Evolutionary conservation across 345 rosid species (phyloP).

Genomic region (Garcia nutans): DNA sequence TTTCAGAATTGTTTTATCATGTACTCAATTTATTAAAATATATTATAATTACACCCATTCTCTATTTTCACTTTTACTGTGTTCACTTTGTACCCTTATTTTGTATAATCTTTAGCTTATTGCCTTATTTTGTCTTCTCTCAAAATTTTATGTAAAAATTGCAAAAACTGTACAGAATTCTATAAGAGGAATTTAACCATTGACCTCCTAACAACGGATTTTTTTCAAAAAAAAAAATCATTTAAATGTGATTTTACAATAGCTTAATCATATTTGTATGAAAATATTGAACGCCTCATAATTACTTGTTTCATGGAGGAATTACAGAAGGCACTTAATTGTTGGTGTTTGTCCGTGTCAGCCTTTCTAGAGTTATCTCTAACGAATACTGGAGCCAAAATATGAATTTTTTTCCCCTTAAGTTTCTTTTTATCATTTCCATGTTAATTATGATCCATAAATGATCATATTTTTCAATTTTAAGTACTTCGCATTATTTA

Average conservation of each 20-base stretch:
- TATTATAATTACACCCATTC: too few species aligned
- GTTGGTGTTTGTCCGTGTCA: not conserved
- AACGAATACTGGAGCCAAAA: not conserved
- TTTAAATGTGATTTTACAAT: not conserved
- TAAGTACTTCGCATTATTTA: not conserved
- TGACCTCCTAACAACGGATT: too few species aligned
- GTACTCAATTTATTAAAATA: not conserved
- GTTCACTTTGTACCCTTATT: too few species aligned
- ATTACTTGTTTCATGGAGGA: not conserved
- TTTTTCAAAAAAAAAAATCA: too few species aligned
- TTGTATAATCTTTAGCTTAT: too few species aligned
- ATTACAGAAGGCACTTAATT: constrained; percentile 13
- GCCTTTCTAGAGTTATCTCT: not conserved
- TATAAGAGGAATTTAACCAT: too few species aligned
- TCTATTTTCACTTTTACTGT: too few species aligned
- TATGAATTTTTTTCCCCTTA: not conserved
- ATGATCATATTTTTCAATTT: not conserved
- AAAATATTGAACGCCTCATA: not conserved
- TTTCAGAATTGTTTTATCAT: not conserved
- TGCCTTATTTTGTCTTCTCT: too few species aligned
- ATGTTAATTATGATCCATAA: not conserved
- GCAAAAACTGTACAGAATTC: not conserved
- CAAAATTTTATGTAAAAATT: too few species aligned
- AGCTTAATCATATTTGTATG: not conserved
- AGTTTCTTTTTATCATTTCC: not conserved